Conservation (phyloP, 2,329 filamentous ascomycete species). For the Colletotrichum higginsianum region DNA sequence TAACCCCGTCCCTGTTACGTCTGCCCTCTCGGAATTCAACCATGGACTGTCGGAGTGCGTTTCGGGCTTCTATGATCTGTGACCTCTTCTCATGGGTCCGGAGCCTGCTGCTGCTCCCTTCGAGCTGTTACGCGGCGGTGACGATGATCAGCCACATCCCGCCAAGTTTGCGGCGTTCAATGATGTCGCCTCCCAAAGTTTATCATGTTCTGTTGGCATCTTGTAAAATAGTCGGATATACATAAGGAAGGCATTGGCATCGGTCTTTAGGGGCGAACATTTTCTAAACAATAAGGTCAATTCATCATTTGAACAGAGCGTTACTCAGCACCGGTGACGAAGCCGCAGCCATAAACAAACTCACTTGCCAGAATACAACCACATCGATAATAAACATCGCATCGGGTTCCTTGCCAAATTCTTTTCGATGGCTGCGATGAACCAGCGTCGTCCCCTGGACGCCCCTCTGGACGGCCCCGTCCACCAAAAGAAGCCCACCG, state of each 20-base stretch:
- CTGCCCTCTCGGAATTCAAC: not conserved
- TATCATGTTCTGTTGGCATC: not conserved
- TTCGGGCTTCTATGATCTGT: not conserved
- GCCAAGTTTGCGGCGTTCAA: not conserved
- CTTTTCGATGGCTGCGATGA: not conserved
- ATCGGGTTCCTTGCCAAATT: too few species aligned
- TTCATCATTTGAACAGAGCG: not conserved
- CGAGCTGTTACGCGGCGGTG: slow-evolving; percentile 1
- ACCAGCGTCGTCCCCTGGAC: slow-evolving; percentile 3
- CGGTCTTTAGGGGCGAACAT: not conserved
- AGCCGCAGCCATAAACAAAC: not conserved
- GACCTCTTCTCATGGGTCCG: not conserved
- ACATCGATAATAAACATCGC: too few species aligned
- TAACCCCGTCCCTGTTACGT: not conserved
- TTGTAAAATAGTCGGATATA: not conserved
- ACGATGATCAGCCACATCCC: slow-evolving; percentile 5
- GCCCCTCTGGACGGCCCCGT: slow-evolving; percentile 7
- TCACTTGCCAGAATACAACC: too few species aligned
- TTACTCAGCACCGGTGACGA: not conserved
- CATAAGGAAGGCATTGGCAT: not conserved
- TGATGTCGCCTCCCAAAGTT: not conserved
- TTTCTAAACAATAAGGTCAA: not conserved
- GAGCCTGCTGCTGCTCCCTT: not conserved
- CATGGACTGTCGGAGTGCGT: not conserved
- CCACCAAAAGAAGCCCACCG: slow-evolving; percentile 27